Conservation (phyloP, 352 stramenopile species). For the Globisporangium acanthophoron region DNA sequence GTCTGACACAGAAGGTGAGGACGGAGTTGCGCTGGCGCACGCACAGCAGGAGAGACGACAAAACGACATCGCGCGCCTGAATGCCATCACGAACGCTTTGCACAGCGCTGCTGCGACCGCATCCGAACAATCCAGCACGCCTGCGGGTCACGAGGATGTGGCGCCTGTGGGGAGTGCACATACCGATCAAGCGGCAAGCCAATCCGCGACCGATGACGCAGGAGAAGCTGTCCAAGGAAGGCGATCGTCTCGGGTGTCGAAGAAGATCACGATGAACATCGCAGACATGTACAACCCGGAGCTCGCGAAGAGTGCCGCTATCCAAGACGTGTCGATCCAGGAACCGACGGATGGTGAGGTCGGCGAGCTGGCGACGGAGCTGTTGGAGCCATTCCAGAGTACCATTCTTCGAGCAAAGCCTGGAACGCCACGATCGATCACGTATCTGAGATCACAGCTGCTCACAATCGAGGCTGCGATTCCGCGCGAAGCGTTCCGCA, state of each 20-base stretch:
- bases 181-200: not conserved
- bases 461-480: slow-evolving; percentile 69
- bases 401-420: slow-evolving; percentile 48
- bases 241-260: slow-evolving; percentile 59
- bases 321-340: slow-evolving; percentile 9
- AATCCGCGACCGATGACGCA: slow-evolving; percentile 1
- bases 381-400: slow-evolving; percentile 47
- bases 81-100: slow-evolving; percentile 25
- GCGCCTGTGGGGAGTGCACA: not conserved
- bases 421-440: slow-evolving; percentile 29
- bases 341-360: slow-evolving; percentile 70
- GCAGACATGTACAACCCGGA: slow-evolving; percentile 76
- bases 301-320: slow-evolving; percentile 26
- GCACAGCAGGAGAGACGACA: slow-evolving; percentile 23
- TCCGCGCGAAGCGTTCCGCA: slow-evolving; percentile 74
- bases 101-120: not conserved
- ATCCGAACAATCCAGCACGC: not conserved
- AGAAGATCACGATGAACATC: slow-evolving; percentile 76
- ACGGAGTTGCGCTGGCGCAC: slow-evolving; percentile 18
- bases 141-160: not conserved
- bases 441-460: slow-evolving; percentile 60
- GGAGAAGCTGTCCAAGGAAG: slow-evolving; percentile 18
- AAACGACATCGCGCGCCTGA: slow-evolving; percentile 20
- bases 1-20: slow-evolving; percentile 58
- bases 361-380: slow-evolving; percentile 60